Conservation (phyloP, 768 basidiomycete genomes). For the Russula olivacea region DNA sequence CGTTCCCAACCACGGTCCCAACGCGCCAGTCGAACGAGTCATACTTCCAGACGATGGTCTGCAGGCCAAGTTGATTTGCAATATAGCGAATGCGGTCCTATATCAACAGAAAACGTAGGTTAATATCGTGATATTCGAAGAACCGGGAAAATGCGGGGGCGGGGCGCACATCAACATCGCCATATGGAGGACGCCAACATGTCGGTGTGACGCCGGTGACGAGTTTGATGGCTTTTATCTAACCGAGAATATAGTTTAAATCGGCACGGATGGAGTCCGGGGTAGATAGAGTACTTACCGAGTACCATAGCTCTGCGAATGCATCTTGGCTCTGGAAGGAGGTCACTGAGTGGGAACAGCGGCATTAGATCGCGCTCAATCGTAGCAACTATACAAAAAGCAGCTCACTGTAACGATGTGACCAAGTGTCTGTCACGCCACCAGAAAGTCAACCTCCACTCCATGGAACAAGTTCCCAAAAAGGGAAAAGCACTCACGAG, state of each 20-base stretch:
- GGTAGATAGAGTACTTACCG: constrained; percentile 32
- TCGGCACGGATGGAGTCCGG: background rate
- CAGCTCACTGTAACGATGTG: constrained; percentile 42
- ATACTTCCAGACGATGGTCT: constrained; percentile 67
- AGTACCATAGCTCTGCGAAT: constrained; percentile 80
- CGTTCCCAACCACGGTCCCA: constrained; percentile 6
- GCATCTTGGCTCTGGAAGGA: constrained; percentile 54
- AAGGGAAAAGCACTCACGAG: constrained; percentile 39
- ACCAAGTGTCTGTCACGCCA: constrained; percentile 40
- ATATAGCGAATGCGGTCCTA: constrained; percentile 66
- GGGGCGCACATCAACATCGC: constrained; percentile 52
- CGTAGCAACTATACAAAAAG: background rate
- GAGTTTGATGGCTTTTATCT: constrained; percentile 51
- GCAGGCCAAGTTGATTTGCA: constrained; percentile 57
- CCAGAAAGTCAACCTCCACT: background rate
- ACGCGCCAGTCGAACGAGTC: constrained; percentile 67
- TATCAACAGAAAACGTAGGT: background rate
- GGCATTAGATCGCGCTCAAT: background rate
- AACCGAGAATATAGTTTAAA: background rate
- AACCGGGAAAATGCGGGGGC: background rate
- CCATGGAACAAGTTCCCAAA: background rate
- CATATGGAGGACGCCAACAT: constrained; percentile 58
- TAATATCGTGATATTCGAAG: background rate
- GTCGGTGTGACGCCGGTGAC: constrained; percentile 37
- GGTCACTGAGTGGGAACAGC: constrained; percentile 28